Conservation (phyloP, 2,329 filamentous ascomycete genomes). For the Colletotrichum noveboracense region DNA sequence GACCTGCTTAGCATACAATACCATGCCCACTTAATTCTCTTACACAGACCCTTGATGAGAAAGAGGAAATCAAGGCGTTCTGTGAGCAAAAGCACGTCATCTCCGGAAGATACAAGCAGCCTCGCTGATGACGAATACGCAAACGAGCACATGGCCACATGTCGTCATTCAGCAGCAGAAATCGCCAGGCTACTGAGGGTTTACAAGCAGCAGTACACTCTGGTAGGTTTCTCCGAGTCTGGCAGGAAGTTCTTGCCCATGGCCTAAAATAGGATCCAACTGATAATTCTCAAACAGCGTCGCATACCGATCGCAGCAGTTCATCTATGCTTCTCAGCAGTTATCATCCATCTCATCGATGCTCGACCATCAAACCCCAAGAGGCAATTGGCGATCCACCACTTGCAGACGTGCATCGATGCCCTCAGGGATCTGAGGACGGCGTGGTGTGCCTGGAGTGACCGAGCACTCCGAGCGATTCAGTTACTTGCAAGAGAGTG, state of each 20-base stretch:
- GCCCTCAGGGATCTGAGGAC: constrained; percentile 14
- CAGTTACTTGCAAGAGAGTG: constrained; percentile 21
- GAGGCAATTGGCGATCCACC: constrained; percentile 11
- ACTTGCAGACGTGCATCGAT: constrained; percentile 21
- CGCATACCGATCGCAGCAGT: constrained; percentile 25
- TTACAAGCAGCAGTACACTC: constrained; percentile 26
- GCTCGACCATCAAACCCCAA: constrained; percentile 16
- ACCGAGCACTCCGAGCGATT: constrained; percentile 14
- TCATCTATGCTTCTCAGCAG: constrained; percentile 23
- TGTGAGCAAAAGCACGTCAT: neutral
- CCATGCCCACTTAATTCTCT: constrained; percentile 24
- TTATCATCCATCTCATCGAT: constrained; percentile 24
- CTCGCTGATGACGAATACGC: neutral
- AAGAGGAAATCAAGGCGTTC: neutral
- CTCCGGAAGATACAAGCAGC: neutral
- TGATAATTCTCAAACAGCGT: neutral
- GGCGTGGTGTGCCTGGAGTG: constrained; percentile 23
- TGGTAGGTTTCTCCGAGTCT: neutral
- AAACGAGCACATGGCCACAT: constrained; percentile 22
- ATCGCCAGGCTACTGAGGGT: constrained; percentile 22
- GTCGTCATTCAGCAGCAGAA: constrained; percentile 25
- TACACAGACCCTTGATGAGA: constrained; percentile 25
- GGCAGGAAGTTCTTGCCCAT: fast-evolving
- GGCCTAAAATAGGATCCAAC: fast-evolving
- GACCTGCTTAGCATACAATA: constrained; percentile 22